Evolutionary conservation across 768 basidiomycete species (phyloP).

Genomic region (Plicaturopsis crispa): DNA sequence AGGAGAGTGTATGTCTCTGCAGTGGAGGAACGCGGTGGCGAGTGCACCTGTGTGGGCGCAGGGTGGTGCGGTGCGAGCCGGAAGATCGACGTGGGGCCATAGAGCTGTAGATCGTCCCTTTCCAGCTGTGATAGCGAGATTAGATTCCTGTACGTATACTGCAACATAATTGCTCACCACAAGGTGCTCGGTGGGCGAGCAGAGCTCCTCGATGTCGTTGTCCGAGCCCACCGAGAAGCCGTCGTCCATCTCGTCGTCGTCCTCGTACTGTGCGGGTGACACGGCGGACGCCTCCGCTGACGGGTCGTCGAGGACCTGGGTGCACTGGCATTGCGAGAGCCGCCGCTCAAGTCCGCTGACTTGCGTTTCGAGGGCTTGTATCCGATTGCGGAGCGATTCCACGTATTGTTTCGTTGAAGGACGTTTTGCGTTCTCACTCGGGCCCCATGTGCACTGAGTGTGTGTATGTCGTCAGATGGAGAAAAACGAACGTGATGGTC

Average conservation of each 20-base stretch:
- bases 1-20: neutral
- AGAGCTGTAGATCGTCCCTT: constrained; percentile 19
- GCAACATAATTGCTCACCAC: constrained; percentile 9
- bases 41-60: neutral
- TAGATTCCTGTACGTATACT: constrained; percentile 4
- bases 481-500: neutral
- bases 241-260: neutral
- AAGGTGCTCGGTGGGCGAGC: constrained; percentile 12
- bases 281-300: neutral
- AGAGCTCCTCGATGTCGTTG: constrained; percentile 18
- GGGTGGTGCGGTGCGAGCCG: constrained; percentile 16
- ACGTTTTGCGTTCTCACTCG: constrained; percentile 24
- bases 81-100: constrained; percentile 22
- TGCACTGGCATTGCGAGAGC: constrained; percentile 8
- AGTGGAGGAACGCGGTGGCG: neutral
- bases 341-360: constrained; percentile 18
- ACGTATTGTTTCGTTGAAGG: constrained; percentile 24
- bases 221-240: constrained; percentile 4
- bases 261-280: constrained; percentile 3
- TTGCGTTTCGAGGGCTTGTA: constrained; percentile 16
- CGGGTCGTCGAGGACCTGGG: neutral
- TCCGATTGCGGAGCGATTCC: constrained; percentile 20
- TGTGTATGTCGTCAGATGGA: too few relatives aligned
- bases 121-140: constrained; percentile 12
- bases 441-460: constrained; percentile 26